phyloP scores from a whole-genome alignment of 1,284 basidiomycete genomes.

The Moesziomyces globuligerus region DNA sequence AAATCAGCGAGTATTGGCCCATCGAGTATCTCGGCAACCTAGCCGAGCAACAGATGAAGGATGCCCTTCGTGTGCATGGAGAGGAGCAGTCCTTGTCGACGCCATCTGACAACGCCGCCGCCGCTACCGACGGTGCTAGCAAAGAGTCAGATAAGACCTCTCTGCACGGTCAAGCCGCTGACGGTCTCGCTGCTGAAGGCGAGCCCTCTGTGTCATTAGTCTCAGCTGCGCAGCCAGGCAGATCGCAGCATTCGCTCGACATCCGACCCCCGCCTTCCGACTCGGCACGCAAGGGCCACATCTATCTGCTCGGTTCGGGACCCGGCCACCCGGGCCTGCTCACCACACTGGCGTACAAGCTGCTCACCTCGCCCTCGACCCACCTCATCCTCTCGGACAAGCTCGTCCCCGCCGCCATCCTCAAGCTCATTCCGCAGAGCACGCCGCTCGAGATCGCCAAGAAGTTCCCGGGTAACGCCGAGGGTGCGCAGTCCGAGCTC shows the following conservation, averaged over 20 bases:
- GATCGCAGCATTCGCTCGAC: slow-evolving; percentile 54
- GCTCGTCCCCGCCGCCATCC: slow-evolving; percentile 89
- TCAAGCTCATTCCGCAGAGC: slow-evolving; percentile 81
- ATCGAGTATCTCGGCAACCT: slow-evolving; percentile 80
- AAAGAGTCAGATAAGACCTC: neutral
- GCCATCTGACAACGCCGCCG: neutral
- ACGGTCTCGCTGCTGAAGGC: slow-evolving; percentile 2
- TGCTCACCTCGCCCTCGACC: slow-evolving; percentile 77
- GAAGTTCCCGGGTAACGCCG: slow-evolving; percentile 97
- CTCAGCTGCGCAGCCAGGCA: slow-evolving; percentile 20
- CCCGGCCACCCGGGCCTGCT: slow-evolving; percentile 92
- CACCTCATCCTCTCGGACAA: slow-evolving; percentile 93
- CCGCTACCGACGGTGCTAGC: neutral
- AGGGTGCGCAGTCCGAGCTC: slow-evolving; percentile 90
- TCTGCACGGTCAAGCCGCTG: slow-evolving; percentile 11
- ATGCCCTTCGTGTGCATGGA: slow-evolving; percentile 55
- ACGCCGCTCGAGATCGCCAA: slow-evolving; percentile 80
- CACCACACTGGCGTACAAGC: slow-evolving; percentile 83
- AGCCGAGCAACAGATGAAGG: slow-evolving; percentile 76
- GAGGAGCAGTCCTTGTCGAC: slow-evolving; percentile 10
- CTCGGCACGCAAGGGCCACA: slow-evolving; percentile 38
- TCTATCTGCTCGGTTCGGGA: slow-evolving; percentile 87
- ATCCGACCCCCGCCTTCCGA: slow-evolving; percentile 35
- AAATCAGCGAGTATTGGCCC: slow-evolving; percentile 81
- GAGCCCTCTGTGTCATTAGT: neutral